Base-by-base conservation (phyloP, 176 grass and related monocot species). In the Lolium perenne region DNA sequence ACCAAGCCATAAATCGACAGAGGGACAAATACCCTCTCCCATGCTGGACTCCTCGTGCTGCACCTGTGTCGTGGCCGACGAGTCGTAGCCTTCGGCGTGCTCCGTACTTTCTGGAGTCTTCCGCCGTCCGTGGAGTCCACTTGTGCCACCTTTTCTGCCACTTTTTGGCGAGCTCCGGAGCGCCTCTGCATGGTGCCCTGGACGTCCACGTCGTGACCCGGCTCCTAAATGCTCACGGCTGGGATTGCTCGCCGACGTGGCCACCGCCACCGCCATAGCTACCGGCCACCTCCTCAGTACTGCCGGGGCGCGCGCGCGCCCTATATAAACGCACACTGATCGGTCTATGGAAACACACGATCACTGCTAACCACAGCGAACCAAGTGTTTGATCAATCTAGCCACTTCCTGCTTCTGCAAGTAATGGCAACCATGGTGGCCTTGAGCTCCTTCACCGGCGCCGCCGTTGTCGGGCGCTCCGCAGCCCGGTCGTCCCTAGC, bases 181-280 rank as follows among this genome's bases (percentile, higher is more conserved):
- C n/a, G 38, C 26, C 20, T 43, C 3, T 54, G 12, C 59, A 16
- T 62, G 83, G 83, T 85, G 26, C 10, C 45, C 57, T 85, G 4
- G 46, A 2, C 58, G 18, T 65, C 83, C 83, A 85, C 83, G 83
- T 76, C 83, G 25, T 53, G 82, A 0, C 58, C 48, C 48, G 17
- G 12, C 43, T 38, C 53, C 0, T 55, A 56, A 17, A 76, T 17
- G 17, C n/a, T 35, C 25, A 81, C 47, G 62, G 79, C 63, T 5
- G 62, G 46, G 13, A 25, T 8, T 38, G 29, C n/a, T 35, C 47
- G 74, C 35, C 62, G 49, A 77, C 75, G 84, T 79, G 84, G 63
- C 35, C 62, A n/a, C n/a, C 32, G 74, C 38, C 74, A 38, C 59
- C 5, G 49, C 83, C 74, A 35, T 35, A 2, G 32, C 32, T 35